Evolutionary conservation across 2,329 filamentous ascomycete species (phyloP), one percentile per base, ranked within the genome.

Genomic region (Botryotinia convoluta): DNA sequence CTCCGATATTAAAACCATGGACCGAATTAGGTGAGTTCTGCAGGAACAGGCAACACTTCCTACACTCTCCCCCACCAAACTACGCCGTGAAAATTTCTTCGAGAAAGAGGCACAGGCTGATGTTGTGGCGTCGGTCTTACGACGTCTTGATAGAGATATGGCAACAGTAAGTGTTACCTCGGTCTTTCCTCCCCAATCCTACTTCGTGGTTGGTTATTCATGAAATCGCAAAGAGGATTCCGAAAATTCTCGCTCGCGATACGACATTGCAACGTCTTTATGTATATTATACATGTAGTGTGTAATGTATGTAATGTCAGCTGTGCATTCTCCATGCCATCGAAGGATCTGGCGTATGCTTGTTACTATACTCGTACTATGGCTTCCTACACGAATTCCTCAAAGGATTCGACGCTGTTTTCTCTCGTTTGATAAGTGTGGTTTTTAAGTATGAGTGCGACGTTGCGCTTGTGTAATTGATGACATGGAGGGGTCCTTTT

Each of bases 151-250:
- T 71, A 78, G 74, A 77, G 69, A 72, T 74, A 26, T 77, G 75
- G 76, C 75, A 77, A 65, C 74, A 75, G 74, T 75, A 71, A 75
- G 72, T 63, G 42, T 48, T 60, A 45, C 44, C 37, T 60, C n/a
- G 22, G n/a, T 44, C 22, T 32, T n/a, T 20, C 6, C 44, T 62
- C 44, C 35, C 37, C 48, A 32, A 45, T 22, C 48, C 42, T 35
- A 7, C 18, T 70, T 45, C 16, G 12, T 54, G 18, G 45, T 42
- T 68, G 18, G 44, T 32, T 22, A 10, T 39, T 48, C 64, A 35
- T 45, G 45, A 51, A 20, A 29, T 57, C 9, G 12, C 35, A 10
- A 54, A 54, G 18, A 57, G 48, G 65, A 69, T 69, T 57, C 26
- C 20, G 32, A 39, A 22, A 22, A 67, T 45, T 45, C 39, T 64